Percentiles rank a stretch among this genome's conserved stretches.
Conservation (phyloP, 2,329 filamentous ascomycete genomes). For the Fusarium guadeloupense region DNA sequence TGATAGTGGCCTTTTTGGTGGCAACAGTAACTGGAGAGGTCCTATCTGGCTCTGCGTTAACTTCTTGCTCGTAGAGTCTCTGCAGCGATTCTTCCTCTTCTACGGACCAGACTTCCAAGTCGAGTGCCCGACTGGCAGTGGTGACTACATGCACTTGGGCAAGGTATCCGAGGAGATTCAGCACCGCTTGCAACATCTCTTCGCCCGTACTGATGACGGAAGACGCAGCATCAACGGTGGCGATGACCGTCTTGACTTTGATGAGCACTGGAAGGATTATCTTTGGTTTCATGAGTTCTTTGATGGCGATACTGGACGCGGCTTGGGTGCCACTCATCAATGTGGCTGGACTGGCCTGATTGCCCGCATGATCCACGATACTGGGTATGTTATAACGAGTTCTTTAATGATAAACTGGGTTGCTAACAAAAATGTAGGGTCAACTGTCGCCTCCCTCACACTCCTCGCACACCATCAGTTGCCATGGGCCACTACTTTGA, state of each 20-base stretch:
- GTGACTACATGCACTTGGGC: slow-evolving; percentile 93
- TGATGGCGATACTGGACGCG: slow-evolving; percentile 88
- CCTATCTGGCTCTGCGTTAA: slow-evolving; percentile 98
- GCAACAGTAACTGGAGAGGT: slow-evolving; percentile 97
- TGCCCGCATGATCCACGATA: slow-evolving; percentile 97
- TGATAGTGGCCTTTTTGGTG: slow-evolving; percentile 92
- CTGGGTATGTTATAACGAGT: slow-evolving; percentile 71
- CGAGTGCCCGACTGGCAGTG: slow-evolving; percentile 92
- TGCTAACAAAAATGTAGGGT: slow-evolving; percentile 67
- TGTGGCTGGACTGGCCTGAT: slow-evolving; percentile 97
- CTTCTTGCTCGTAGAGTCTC: slow-evolving; percentile 90
- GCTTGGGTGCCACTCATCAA: slow-evolving; percentile 91
- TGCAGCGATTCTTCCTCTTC: slow-evolving; percentile 96
- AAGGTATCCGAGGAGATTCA: slow-evolving; percentile 96
- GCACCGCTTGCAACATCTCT: slow-evolving; percentile 91
- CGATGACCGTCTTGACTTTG: slow-evolving; percentile 87
- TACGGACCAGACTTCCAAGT: slow-evolving; percentile 89
- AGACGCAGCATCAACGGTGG: slow-evolving; percentile 88
- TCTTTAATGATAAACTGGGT: background rate
- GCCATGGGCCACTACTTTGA: slow-evolving; percentile 96
- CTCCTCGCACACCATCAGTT: slow-evolving; percentile 84
- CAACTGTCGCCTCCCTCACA: slow-evolving; percentile 90
- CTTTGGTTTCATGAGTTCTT: slow-evolving; percentile 99
- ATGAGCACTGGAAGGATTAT: slow-evolving; percentile 84
- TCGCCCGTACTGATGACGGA: slow-evolving; percentile 84